Base-by-base conservation (phyloP, 441 rosid genomes). In the Mallotus repandus region DNA sequence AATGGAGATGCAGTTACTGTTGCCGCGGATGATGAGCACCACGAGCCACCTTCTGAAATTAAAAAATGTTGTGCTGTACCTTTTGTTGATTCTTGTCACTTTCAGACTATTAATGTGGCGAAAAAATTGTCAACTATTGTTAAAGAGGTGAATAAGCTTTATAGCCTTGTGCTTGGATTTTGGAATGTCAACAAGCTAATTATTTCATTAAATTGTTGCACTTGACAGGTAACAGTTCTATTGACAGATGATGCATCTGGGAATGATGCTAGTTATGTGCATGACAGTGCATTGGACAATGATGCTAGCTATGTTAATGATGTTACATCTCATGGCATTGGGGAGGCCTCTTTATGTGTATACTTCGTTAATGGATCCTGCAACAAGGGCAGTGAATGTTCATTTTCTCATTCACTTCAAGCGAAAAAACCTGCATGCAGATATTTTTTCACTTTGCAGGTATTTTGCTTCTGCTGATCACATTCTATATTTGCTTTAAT, bases 331-430 rank as follows among this genome's bases (percentile, higher is more conserved):
- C 38, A 63, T 66, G 79, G 66, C 72, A 58, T 70, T 58, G 81
- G 69, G 43, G 83, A 72, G 71, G 76, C 75, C 73, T 68, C 91
- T 69, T 56, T 77, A 43, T 94, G 98, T 80, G 82, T 87, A 29
- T 90, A 81, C 84, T 94, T 94, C 74, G 55, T 76, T 63, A 90
- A 81, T 35, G 98, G 98, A 78, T 66, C 57, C 75, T 94, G 98
- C 88, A 90, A 72, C 81, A 84, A 84, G 76, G 97, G 98, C 76
- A 82, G 76, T 75, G 78, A 75, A 16, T 94, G 98, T 82, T 45
- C 68, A 22, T 94, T 82, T 84, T 85, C 97, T 78, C 98, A 94
- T 83, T 84, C 88, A 55, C 77, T 83, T 76, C 80, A 84, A 77
- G 91, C 87, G 49, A 82, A 81, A 82, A 82, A 80, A 76, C 86